These are phyloP conservation scores for Ganoderma multipileum DNA, from an alignment of 1,284 basidiomycete species.

Conservation along the genomic window DNA sequence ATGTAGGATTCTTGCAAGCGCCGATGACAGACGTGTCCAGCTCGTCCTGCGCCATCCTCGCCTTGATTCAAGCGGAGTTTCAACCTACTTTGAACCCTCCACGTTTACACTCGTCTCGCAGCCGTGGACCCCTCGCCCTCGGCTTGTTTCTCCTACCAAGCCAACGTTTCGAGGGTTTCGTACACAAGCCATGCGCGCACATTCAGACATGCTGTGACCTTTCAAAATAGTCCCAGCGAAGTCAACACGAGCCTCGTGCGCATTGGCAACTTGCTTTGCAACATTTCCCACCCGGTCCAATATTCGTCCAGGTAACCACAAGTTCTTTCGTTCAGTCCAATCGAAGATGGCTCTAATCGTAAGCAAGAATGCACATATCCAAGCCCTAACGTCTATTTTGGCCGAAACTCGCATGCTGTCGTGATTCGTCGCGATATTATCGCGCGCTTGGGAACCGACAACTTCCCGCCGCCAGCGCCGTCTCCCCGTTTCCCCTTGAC, in stretches of 20 bases:
- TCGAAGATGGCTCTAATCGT: no score
- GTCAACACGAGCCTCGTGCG: no score
- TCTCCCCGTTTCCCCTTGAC: background rate
- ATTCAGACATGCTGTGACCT: background rate
- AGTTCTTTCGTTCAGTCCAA: background rate
- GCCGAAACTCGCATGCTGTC: background rate
- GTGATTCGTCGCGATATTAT: background rate
- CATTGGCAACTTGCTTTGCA: background rate
- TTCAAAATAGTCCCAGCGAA: background rate
- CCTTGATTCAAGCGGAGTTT: constrained; percentile 7
- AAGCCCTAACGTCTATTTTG: background rate
- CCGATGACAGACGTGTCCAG: constrained; percentile 30
- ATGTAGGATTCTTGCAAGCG: constrained; percentile 20
- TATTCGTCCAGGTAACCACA: background rate
- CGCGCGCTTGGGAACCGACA: background rate
- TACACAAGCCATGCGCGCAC: no score
- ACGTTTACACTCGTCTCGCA: background rate
- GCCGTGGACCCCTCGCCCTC: background rate
- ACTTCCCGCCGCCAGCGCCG: background rate
- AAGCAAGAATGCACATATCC: no score
- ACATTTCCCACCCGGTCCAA: background rate
- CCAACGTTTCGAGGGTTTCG: background rate
- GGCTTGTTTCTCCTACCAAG: background rate
- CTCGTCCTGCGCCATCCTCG: background rate
- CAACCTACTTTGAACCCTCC: background rate